Evolutionary conservation across 2,329 filamentous ascomycete genomes (phyloP), one percentile per base, ranked within the genome.

Genomic region (Ceratocystis papillata): DNA sequence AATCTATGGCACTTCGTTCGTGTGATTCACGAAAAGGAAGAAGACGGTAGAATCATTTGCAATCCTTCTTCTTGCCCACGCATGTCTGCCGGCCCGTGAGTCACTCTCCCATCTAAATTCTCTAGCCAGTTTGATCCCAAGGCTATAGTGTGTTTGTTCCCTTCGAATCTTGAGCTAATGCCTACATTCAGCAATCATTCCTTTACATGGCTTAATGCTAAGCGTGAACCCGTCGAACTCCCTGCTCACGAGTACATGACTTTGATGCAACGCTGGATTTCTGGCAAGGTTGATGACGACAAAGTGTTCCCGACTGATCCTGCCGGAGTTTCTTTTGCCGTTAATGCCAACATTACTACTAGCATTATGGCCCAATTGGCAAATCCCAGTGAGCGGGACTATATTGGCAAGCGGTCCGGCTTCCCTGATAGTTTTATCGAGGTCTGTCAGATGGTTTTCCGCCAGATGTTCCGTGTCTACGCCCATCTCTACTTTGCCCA

Each of bases 381-480:
- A 53, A 86, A 80, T 68, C 77, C 79, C 3, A 79, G 84, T 55
- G 86, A 88, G 67, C 77, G 76, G 25, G 84, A 87, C 68, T 97
- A 91, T 89, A 82, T 96, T 67, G 94, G 94, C 72, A 96, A 95
- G 78, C 84, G 89, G 60, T 94, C 89, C 68, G 93, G 93, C 3
- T 99, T 99, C 76, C 94, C 94, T 1, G 85, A 88, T 69, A 89
- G 90, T 70, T 97, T 96, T 75, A 81, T 93, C 71, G 85, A 87
- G 69, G 91, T 96, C 71, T 94, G 93, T 79, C 91, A 95, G 79
- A 87, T 87, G 70, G 94, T 96, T 72, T 93, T 96, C 79, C 88
- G 92, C 72, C 94, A 96, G 77, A 97, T 99, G 88, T 97, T 99
- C 81, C 89, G 94, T 68, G 93, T 96, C 71, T 99, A 99, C 74